These are phyloP conservation scores for Aspergillus tubingensis DNA, from an alignment of 2,329 filamentous ascomycete genomes.

Conservation along the genomic window DNA sequence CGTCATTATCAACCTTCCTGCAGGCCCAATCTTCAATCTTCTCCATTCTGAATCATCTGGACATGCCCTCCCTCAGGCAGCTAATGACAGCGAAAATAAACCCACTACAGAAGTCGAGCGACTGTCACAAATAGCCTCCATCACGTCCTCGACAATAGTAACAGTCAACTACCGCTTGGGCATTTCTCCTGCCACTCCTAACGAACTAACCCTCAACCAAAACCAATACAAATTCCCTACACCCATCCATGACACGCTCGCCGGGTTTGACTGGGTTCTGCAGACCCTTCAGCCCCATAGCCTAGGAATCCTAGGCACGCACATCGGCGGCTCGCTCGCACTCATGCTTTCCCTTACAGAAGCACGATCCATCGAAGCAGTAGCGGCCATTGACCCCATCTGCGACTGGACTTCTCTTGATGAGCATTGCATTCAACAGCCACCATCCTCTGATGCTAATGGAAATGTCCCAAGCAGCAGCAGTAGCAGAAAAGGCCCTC, in stretches of 20 bases:
- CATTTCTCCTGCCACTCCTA: background rate
- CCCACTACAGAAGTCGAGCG: slow-evolving; percentile 6
- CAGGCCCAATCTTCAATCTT: slow-evolving; percentile 34
- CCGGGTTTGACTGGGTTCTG: slow-evolving; percentile 43
- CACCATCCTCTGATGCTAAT: background rate
- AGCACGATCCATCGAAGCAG: slow-evolving; percentile 33
- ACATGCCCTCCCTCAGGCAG: slow-evolving; percentile 7
- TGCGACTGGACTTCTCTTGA: slow-evolving; percentile 46
- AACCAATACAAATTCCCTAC: slow-evolving; percentile 35
- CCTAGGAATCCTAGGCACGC: slow-evolving; percentile 36
- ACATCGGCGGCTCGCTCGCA: slow-evolving; percentile 45
- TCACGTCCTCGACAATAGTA: slow-evolving; percentile 38
- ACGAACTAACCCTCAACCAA: background rate
- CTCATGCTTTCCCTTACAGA: slow-evolving; percentile 48
- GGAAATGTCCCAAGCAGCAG: background rate
- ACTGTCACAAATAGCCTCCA: slow-evolving; percentile 27
- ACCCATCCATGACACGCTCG: slow-evolving; percentile 43
- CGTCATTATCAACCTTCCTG: slow-evolving; percentile 42
- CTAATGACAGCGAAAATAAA: background rate
- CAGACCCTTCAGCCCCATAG: slow-evolving; percentile 32
- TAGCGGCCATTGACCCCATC: slow-evolving; percentile 38
- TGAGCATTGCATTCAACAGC: slow-evolving; percentile 36
- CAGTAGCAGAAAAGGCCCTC: background rate
- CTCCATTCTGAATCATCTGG: too few species aligned
- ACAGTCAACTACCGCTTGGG: slow-evolving; percentile 47